phyloP scores from a whole-genome alignment of 768 basidiomycete genomes.

The Heimioporus sp. region DNA sequence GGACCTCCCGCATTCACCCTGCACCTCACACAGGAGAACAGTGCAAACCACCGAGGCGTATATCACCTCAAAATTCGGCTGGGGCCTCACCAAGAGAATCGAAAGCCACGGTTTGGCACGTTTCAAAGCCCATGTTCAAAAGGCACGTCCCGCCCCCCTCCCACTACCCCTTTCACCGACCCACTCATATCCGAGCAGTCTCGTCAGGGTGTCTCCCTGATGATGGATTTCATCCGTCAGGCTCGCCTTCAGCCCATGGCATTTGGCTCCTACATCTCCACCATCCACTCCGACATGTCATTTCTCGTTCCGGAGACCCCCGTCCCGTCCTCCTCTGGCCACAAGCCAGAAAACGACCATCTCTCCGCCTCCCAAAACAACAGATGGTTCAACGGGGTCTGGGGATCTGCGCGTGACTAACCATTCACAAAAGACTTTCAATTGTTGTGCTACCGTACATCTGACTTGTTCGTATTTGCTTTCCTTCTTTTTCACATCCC shows the following conservation, averaged over 20 bases:
- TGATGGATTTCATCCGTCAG: conserved; percentile 76
- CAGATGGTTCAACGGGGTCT: conserved; percentile 27
- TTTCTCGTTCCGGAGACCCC: conserved; percentile 23
- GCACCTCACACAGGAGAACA: conserved; percentile 54
- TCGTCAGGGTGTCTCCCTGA: conserved; percentile 83
- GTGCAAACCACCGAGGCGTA: conserved; percentile 84
- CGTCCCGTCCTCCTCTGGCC: conserved; percentile 12
- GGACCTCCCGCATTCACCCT: background rate
- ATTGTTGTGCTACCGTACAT: conserved; percentile 17
- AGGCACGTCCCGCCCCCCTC: conserved; percentile 45
- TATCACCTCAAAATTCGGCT: conserved; percentile 86
- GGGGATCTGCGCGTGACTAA: conserved; percentile 21
- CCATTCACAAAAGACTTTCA: background rate
- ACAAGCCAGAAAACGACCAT: conserved; percentile 17
- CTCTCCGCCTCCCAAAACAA: conserved; percentile 11
- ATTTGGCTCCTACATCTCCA: conserved; percentile 37
- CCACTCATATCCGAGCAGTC: conserved; percentile 47
- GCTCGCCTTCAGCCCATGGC: conserved; percentile 60
- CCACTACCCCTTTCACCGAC: background rate
- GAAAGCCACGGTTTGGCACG: conserved; percentile 81
- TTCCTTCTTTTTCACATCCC: conserved; percentile 10
- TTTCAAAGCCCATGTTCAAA: conserved; percentile 86
- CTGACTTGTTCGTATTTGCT: conserved; percentile 12
- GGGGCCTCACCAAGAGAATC: conserved; percentile 84
- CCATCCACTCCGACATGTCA: conserved; percentile 32